Evolutionary conservation across 2,329 filamentous ascomycete genomes (phyloP).

Genomic region (Chaetomium olivaceum): DNA sequence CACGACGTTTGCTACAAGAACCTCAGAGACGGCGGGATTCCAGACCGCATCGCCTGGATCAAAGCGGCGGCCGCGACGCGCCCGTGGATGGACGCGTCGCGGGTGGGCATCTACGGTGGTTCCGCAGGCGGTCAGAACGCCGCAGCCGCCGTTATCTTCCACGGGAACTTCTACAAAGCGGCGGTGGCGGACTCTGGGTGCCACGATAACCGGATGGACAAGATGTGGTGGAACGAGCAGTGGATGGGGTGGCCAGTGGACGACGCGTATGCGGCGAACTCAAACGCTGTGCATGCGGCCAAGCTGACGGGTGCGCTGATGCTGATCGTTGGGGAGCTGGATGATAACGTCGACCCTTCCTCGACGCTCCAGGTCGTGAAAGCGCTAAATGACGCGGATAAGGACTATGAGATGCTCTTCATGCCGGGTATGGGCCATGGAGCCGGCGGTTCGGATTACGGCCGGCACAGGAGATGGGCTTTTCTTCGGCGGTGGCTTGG

Average conservation of each 20-base stretch:
- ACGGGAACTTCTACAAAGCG: not conserved
- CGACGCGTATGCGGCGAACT: not conserved
- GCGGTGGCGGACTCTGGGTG: slow-evolving; percentile 1
- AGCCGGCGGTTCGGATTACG: not conserved
- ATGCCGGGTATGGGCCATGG: not conserved
- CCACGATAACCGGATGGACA: slow-evolving; percentile 2
- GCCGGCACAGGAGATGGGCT: not conserved
- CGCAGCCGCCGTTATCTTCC: not conserved
- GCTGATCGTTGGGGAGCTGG: no score
- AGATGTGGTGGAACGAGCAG: slow-evolving; percentile 5
- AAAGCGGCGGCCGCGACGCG: no score
- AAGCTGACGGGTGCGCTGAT: no score
- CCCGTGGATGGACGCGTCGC: no score
- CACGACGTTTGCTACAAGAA: slow-evolving; percentile 4
- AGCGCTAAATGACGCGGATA: no score
- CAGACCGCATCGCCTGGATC: not conserved
- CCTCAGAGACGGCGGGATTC: not conserved
- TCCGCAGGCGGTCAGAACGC: no score
- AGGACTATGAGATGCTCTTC: no score
- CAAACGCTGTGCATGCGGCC: not conserved
- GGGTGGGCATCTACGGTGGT: no score
- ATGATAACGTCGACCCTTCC: no score
- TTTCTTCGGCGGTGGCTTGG: not conserved
- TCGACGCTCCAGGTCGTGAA: no score
- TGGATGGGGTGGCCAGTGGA: slow-evolving; percentile 6